phyloP scores from a whole-genome alignment of 1,139 yeast genomes.

The Spencermartinsiella ligniputridi region DNA sequence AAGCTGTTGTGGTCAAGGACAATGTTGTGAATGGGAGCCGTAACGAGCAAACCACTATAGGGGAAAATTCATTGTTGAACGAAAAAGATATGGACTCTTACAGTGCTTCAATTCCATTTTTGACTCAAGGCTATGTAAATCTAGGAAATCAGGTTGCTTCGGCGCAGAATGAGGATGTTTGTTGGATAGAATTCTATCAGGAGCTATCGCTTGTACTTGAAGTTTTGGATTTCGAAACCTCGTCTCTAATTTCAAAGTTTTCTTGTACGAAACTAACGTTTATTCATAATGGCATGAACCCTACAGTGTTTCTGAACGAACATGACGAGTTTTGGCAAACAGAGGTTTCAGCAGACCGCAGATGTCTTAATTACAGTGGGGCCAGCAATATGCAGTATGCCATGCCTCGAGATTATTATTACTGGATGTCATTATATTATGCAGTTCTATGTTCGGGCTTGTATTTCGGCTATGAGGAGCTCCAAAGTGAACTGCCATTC shows the following conservation, averaged over 20 bases:
- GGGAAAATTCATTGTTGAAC: background rate
- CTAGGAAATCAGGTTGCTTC: background rate
- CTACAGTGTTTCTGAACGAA: slow-evolving; percentile 1
- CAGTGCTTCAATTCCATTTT: slow-evolving; percentile 2
- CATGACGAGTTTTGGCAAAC: slow-evolving; percentile 4
- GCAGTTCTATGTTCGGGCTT: slow-evolving; percentile 4
- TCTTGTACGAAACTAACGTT: slow-evolving; percentile 1
- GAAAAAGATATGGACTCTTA: slow-evolving; percentile 5
- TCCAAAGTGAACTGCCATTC: background rate
- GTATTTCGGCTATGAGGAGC: slow-evolving; percentile 3
- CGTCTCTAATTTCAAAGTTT: background rate
- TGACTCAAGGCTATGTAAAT: slow-evolving; percentile 2
- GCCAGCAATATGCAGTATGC: slow-evolving; percentile 1
- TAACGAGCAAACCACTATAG: background rate
- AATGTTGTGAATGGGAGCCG: background rate
- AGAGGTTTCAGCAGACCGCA: background rate
- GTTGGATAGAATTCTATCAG: background rate
- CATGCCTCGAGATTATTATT: slow-evolving; percentile 4
- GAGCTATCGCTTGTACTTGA: background rate
- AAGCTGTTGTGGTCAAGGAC: slow-evolving; percentile 1
- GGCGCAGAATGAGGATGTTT: background rate
- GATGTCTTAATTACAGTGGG: slow-evolving; percentile 1
- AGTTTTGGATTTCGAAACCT: background rate
- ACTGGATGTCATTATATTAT: slow-evolving; percentile 4
- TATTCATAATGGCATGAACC: slow-evolving; percentile 2